Evolutionary conservation across 2,329 filamentous ascomycete genomes (phyloP), one percentile per base, ranked within the genome.

Genomic region (Septoria linicola): DNA sequence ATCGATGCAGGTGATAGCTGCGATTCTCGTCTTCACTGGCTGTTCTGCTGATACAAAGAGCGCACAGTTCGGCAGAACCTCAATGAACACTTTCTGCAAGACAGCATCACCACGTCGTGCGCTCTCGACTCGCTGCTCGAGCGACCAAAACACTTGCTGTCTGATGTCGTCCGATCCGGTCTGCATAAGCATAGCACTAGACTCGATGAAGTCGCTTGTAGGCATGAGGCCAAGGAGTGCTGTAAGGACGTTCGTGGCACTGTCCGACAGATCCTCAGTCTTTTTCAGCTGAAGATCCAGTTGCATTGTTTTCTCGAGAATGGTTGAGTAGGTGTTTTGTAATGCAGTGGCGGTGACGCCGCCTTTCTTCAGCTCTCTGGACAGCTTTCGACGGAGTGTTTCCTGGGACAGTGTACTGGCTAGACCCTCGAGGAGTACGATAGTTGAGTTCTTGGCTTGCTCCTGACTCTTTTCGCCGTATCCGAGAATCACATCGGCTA

Each of bases 1-100:
- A 72, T 96, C 91, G 37, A 97, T 85, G 62, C 92, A 97, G 30
- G 84, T 84, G 55, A 99, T 84, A 1, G 91, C 88, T 8, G 88
- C 89, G 63, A 90, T 85, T 71, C 92, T 90, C 68, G 93, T 85
- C 21, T 83, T 78, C 46, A 86, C 80, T 59, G 93, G 84, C 25
- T 80, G 75, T 5, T 87, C 86, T 42, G 86, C 80, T 49, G 85
- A 77, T 53, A 99, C 82, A 39, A 95, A 87, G 16, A 80, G 78
- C 14, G 88, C 88, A 55, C 66, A 68, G 32, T 66, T 66, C 1
- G 63, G 63, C n/a, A 68, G 53, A 11, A 63, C 59, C 14, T 68
- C 64, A 19, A 66, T 63, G 57, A 67, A 68, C 76, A 96, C 93
- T 8, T 83, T 80, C 30, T 96, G 76, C 63, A 96, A 76, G 0